Conservation (phyloP, 495 filamentous ascomycete species). For the Choiromyces venosus region DNA sequence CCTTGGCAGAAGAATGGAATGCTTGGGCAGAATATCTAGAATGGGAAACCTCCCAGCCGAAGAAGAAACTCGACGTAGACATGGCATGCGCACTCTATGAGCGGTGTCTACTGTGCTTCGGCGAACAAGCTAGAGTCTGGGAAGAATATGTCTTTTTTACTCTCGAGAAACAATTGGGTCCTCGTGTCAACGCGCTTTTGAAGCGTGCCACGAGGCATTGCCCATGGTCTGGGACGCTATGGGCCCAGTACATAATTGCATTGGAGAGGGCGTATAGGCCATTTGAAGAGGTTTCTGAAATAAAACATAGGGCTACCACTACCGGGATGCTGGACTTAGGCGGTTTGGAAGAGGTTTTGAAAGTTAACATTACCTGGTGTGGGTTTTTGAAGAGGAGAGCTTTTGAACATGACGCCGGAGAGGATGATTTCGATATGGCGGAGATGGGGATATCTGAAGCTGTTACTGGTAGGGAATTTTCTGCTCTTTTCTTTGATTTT, state of each 20-base stretch:
- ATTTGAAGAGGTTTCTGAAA: constrained; percentile 73
- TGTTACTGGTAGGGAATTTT: constrained; percentile 12
- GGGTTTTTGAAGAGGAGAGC: constrained; percentile 80
- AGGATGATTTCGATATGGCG: constrained; percentile 84
- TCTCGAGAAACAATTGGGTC: constrained; percentile 37
- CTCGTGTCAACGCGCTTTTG: constrained; percentile 51
- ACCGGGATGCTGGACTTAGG: constrained; percentile 64
- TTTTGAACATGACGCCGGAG: constrained; percentile 67
- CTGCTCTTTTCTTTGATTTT: neutral
- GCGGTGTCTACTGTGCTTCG: constrained; percentile 67
- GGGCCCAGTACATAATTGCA: constrained; percentile 80
- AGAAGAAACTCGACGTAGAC: constrained; percentile 50
- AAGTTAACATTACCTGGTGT: constrained; percentile 88
- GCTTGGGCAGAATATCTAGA: constrained; percentile 64
- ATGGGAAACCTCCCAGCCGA: constrained; percentile 66
- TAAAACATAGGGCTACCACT: constrained; percentile 87
- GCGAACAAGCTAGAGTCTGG: constrained; percentile 50
- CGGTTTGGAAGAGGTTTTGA: constrained; percentile 77
- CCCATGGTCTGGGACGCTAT: constrained; percentile 84
- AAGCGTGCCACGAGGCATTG: constrained; percentile 79
- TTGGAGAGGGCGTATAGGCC: constrained; percentile 68
- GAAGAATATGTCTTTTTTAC: constrained; percentile 41
- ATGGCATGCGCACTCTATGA: constrained; percentile 51
- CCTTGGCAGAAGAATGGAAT: constrained; percentile 47
- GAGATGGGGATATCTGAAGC: constrained; percentile 67